Evolutionary conservation across 2,329 filamentous ascomycete genomes (phyloP).

Genomic region (Aspergillus versicolor): DNA sequence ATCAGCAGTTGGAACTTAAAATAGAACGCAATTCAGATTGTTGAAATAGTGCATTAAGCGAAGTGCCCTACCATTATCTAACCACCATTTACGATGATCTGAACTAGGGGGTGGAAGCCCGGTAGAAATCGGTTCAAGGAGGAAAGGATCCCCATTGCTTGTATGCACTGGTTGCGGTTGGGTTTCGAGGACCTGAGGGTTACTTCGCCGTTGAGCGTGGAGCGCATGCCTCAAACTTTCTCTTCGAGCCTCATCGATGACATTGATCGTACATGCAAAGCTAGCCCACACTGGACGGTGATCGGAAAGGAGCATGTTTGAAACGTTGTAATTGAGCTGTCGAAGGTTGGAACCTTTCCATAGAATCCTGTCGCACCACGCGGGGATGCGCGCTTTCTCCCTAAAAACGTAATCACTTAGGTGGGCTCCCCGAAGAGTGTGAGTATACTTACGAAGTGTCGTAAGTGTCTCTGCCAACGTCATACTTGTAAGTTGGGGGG

Average conservation of each 20-base stretch:
- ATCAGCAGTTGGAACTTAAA: conserved; percentile 10
- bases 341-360: conserved; percentile 80
- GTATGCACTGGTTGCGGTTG: conserved; percentile 23
- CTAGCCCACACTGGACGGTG: conserved; percentile 92
- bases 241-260: conserved; percentile 73
- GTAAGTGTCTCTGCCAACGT: conserved; percentile 83
- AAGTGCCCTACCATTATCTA: conserved; percentile 54
- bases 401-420: conserved; percentile 45
- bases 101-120: conserved; percentile 66
- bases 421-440: neutral
- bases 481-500: conserved; percentile 92
- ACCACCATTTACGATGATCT: conserved; percentile 64
- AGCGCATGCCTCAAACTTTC: conserved; percentile 71
- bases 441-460: conserved; percentile 72
- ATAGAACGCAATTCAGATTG: neutral
- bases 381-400: conserved; percentile 91
- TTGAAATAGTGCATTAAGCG: conserved; percentile 1
- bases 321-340: conserved; percentile 79
- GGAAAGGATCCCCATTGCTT: conserved; percentile 73
- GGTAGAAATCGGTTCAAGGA: conserved; percentile 79
- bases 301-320: conserved; percentile 85
- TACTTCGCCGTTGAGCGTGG: conserved; percentile 67
- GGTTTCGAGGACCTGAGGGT: conserved; percentile 50
- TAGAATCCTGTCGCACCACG: conserved; percentile 94
- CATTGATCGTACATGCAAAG: conserved; percentile 79